Evolutionary conservation across 495 filamentous ascomycete genomes (phyloP), one percentile per base, ranked within the genome.

Genomic region (Talaromyces liani): DNA sequence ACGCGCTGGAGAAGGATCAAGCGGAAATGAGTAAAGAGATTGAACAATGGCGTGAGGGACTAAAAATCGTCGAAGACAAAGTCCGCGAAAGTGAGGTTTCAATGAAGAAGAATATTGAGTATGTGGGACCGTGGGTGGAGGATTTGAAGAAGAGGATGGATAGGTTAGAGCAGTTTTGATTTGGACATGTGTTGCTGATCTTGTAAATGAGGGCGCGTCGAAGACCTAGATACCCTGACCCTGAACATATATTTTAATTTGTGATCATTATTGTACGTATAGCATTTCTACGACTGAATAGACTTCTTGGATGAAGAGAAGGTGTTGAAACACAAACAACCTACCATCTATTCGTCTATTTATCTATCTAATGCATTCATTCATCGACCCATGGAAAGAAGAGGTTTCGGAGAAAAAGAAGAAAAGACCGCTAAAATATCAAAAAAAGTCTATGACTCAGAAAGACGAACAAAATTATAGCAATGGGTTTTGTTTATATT

Each of bases 41-140:
- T 45, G 85, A 85, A 73, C 85, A 87, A 69, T 98, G 95, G 95
- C 85, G 85, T 57, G 89, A 91, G 66, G 91, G 89, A 0, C 72
- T 98, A 24, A 84, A 86, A 62, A 91, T 85, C 68, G 85, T 97
- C 18, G 93, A 97, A 75, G 76, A 75, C 56, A 84, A 87, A 54
- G 85, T 97, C 70, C 76, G 75, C 33, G 80, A 87, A 56, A 87
- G 87, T 12, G 87, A 91, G 70, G 79, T 80, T 24, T 80, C 84
- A n/a, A 84, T 93, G 74, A 82, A 81, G 65, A 81, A 78, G 33
- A 98, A 98, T 72, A 86, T 92, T 70, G 85, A 86, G 58, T 81
- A 88, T 18, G 87, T 98, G 41, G 88, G 92, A 65, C 85, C 83
- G 51, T 97, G 93, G 93, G 91, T 98, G 16, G 90, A 88, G 72